Conservation (phyloP, 2,329 filamentous ascomycete genomes). For the Alternaria gansuensis region DNA sequence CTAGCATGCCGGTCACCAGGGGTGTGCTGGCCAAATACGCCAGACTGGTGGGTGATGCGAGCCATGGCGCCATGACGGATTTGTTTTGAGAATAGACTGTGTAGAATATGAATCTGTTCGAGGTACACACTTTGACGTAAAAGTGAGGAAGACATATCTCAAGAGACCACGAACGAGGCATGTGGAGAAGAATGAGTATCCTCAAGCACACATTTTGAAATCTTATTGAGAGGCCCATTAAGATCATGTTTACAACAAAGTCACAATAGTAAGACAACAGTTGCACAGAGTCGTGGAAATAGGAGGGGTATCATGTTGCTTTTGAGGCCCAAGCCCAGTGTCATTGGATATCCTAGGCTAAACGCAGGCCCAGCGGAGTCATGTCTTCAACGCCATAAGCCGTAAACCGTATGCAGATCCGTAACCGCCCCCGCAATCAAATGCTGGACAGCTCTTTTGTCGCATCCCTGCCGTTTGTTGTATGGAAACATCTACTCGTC, state of each 20-base stretch:
- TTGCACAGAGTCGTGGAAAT: not conserved
- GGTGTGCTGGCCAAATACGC: constrained; percentile 93
- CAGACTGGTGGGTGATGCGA: constrained; percentile 85
- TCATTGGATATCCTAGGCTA: constrained; percentile 50
- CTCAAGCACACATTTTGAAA: too few species aligned
- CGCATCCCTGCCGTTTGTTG: not conserved
- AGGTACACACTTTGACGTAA: not conserved
- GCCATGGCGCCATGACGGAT: constrained; percentile 90
- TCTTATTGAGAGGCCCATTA: not conserved
- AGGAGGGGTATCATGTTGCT: constrained; percentile 42
- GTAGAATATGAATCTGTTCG: not conserved
- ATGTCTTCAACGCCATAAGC: constrained; percentile 50
- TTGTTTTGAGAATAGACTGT: constrained; percentile 58
- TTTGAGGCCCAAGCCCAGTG: constrained; percentile 46
- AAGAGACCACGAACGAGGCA: not conserved
- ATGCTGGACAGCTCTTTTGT: constrained; percentile 37
- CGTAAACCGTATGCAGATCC: constrained; percentile 47
- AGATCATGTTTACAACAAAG: too few species aligned
- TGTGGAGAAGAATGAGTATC: not conserved
- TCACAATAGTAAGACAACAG: not conserved
- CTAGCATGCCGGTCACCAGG: constrained; percentile 76
- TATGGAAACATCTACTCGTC: constrained; percentile 47
- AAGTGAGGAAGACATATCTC: not conserved
- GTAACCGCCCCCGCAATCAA: constrained; percentile 37
- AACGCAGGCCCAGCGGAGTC: constrained; percentile 39